These are phyloP conservation scores for Xylaria sp. DNA, from an alignment of 2,329 filamentous ascomycete species.

Conservation along the genomic window DNA sequence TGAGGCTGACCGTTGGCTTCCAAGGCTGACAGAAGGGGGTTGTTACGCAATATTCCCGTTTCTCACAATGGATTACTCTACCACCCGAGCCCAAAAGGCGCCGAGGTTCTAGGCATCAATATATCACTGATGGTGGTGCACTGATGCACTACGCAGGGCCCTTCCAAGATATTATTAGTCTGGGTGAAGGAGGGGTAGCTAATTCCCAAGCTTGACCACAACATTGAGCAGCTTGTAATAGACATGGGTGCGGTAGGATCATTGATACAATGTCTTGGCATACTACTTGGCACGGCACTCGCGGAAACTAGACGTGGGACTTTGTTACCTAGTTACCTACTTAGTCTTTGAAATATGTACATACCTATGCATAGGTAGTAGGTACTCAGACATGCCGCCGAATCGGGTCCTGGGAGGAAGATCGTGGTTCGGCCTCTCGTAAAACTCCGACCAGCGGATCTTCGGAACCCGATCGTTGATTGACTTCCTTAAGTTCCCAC, in stretches of 20 bases:
- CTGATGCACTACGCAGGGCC: neutral
- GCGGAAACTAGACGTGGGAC: slow-evolving; percentile 17
- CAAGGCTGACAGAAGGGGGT: neutral
- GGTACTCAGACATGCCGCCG: neutral
- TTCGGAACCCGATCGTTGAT: slow-evolving; percentile 21
- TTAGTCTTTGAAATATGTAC: slow-evolving; percentile 2
- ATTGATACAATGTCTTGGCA: slow-evolving; percentile 20
- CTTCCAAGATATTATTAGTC: neutral
- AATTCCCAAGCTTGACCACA: neutral
- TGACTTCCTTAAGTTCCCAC: neutral
- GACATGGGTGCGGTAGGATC: neutral
- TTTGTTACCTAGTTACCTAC: neutral
- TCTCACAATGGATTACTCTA: neutral
- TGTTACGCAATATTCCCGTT: neutral
- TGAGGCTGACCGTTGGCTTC: neutral
- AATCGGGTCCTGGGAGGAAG: slow-evolving; percentile 17
- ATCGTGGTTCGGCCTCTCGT: slow-evolving; percentile 29
- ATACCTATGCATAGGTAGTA: neutral
- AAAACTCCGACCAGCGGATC: slow-evolving; percentile 26
- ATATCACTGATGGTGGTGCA: neutral
- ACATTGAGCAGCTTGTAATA: neutral
- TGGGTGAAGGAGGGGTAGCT: neutral
- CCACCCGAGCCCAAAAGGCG: neutral
- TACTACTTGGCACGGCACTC: slow-evolving; percentile 16
- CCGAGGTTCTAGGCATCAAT: neutral